Conservation (phyloP, 1,139 yeast species). For the Candida mesenterica region DNA sequence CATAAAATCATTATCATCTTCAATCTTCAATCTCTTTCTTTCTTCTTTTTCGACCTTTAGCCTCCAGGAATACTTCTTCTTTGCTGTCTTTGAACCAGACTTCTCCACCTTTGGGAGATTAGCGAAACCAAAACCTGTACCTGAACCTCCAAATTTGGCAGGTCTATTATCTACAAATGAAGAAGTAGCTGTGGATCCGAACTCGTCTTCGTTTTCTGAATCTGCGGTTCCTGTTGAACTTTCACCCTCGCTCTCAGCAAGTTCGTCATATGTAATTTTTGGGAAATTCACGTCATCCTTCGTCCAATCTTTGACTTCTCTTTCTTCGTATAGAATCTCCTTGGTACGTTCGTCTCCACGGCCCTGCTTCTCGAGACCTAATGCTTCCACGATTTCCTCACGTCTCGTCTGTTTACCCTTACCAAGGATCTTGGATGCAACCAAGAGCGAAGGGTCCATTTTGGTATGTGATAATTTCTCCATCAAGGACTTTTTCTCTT, state of each 20-base stretch:
- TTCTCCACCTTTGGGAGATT: conserved; percentile 51
- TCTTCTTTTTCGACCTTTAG: conserved; percentile 37
- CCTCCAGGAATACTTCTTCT: conserved; percentile 49
- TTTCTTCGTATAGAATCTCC: conserved; percentile 67
- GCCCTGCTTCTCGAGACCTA: conserved; percentile 72
- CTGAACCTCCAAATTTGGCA: conserved; percentile 55
- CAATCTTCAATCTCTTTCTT: conserved; percentile 30
- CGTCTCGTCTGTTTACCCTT: conserved; percentile 69
- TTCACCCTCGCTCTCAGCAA: conserved; percentile 3
- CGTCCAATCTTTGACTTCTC: conserved; percentile 63
- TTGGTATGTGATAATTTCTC: conserved; percentile 71
- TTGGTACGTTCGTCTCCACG: conserved; percentile 62
- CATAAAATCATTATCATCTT: conserved; percentile 42
- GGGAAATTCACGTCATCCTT: conserved; percentile 6
- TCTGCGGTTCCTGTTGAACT: conserved; percentile 10
- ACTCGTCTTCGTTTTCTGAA: conserved; percentile 20
- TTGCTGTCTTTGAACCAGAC: conserved; percentile 16
- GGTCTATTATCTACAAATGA: conserved; percentile 77
- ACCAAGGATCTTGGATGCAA: conserved; percentile 76
- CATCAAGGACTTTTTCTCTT: conserved; percentile 77
- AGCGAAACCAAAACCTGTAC: conserved; percentile 67
- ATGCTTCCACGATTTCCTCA: conserved; percentile 73
- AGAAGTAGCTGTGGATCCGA: conserved; percentile 30
- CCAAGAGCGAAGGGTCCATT: conserved; percentile 66
- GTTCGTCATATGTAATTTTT: conserved; percentile 1